These are phyloP conservation scores for Aphanomyces euteiches DNA, from an alignment of 352 stramenopile genomes.

Conservation along the genomic window DNA sequence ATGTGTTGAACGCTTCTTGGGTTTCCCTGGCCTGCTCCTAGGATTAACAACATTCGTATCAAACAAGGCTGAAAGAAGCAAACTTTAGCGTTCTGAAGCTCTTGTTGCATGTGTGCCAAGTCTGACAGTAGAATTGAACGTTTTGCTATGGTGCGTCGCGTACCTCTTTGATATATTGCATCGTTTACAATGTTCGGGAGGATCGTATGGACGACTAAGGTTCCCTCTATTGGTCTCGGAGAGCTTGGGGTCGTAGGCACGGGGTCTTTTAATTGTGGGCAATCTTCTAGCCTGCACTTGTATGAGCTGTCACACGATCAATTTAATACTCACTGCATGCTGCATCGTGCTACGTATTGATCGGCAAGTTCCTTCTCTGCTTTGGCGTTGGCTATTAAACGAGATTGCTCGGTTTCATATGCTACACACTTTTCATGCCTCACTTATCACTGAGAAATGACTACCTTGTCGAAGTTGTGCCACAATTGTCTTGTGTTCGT, in stretches of 20 bases:
- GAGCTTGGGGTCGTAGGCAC: no score
- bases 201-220: no score
- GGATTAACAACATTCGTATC: background rate
- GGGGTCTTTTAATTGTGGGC: no score
- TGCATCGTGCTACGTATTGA: background rate
- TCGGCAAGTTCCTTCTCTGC: background rate
- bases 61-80: background rate
- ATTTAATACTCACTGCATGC: background rate
- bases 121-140: no score
- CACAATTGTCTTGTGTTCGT: background rate
- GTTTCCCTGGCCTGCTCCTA: background rate
- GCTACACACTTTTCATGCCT: constrained; percentile 16
- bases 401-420: constrained; percentile 21
- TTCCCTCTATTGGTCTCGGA: no score
- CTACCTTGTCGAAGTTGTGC: no score
- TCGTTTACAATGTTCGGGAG: no score
- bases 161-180: no score
- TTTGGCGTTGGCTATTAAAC: background rate
- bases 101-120: no score
- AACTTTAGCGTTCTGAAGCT: background rate
- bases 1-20: background rate
- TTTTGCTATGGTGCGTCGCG: no score
- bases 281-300: no score
- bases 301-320: background rate
- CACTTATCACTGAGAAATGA: no score